Percentiles rank a stretch among this genome's conserved stretches.
Evolutionary conservation across 148 eudicot species (phyloP).

Genomic region (Mesembryanthemum crystallinum): DNA sequence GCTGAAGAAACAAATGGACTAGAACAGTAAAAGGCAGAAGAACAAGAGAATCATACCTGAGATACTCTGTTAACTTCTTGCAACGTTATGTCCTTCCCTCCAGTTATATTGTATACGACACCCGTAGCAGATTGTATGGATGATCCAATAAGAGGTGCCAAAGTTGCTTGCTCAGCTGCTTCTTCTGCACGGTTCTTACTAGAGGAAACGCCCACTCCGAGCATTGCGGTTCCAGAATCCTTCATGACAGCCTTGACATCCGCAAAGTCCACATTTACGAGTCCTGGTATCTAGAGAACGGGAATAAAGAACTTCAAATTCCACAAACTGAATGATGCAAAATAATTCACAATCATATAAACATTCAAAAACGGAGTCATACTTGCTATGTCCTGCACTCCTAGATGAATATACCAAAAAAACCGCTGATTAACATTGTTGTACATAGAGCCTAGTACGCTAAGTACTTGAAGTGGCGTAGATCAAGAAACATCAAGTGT

Average conservation of each 20-base stretch:
- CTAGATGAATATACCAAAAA: too few relatives aligned
- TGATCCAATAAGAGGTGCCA: slow-evolving; percentile 95
- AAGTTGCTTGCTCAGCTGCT: slow-evolving; percentile 98
- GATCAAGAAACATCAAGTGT: too few relatives aligned
- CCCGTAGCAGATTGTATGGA: slow-evolving; percentile 99
- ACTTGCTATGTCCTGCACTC: too few relatives aligned
- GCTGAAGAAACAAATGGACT: too few relatives aligned
- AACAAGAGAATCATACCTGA: slow-evolving; percentile 49
- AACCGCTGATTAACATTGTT: too few relatives aligned
- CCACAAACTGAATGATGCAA: background rate
- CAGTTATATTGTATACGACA: slow-evolving; percentile 94
- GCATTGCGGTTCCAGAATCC: slow-evolving; percentile 99
- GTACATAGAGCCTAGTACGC: too few relatives aligned
- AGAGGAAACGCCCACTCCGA: slow-evolving; percentile 95
- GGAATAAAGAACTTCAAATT: slow-evolving; percentile 11
- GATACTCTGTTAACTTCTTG: slow-evolving; percentile 99
- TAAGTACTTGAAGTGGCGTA: too few relatives aligned
- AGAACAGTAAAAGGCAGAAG: too few relatives aligned
- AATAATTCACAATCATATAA: slow-evolving; percentile 4
- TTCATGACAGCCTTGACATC: slow-evolving; percentile 98
- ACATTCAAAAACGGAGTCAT: too few relatives aligned
- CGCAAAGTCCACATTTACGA: slow-evolving; percentile 98
- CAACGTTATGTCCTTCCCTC: slow-evolving; percentile 92
- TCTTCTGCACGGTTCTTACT: slow-evolving; percentile 99
- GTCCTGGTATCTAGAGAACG: slow-evolving; percentile 79